Evolutionary conservation across 176 grass and related monocot genomes (phyloP), one percentile per base, ranked within the genome.

Genomic region (Oryza officinalis): DNA sequence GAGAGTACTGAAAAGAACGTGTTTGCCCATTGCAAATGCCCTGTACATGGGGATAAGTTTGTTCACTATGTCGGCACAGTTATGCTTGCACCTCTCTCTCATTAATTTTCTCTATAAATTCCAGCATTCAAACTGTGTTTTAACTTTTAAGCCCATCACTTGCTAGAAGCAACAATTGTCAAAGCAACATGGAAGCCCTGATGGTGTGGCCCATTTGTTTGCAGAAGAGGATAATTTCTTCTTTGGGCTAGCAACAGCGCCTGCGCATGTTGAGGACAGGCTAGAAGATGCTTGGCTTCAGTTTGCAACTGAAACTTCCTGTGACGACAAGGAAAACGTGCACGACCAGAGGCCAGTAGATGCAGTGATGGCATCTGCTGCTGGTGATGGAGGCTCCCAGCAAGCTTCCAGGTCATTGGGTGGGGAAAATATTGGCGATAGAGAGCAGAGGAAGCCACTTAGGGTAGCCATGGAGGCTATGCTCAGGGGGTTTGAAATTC

Each of bases 391-490:
- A 69, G 93, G 85, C 11, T 93, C 93, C 84, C 96, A 92, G 31
- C 85, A 85, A 61, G 74, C 87, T 68, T 86, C 77, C 27, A 85
- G 25, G 61, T 13, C 32, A n/a, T 63, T 11, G 31, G 60, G 70
- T 54, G 84, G 80, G 0, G 6, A 52, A 76, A 72, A 77, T 45
- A 61, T 41, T 40, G 63, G 13, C 5, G 71, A 63, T 20, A 67
- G 28, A 63, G 45, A 82, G 35, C 35, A 65, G 80, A 88, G 67
- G 81, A 92, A 49, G 60, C 96, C 93, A 68, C 67, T 88, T 27
- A 98, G 89, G 80, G 64, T 91, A 67, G 91, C 96, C 72, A 93
- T 95, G 89, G 96, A 98, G 82, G 96, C 96, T 8, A 89, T 95
- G 87, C 75, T 94, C 40, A 90, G 88, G 87, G 96, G 93, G 13